phyloP scores from a whole-genome alignment of 371 early-diverging fungal genomes.

The Chytridium lagenaria region DNA sequence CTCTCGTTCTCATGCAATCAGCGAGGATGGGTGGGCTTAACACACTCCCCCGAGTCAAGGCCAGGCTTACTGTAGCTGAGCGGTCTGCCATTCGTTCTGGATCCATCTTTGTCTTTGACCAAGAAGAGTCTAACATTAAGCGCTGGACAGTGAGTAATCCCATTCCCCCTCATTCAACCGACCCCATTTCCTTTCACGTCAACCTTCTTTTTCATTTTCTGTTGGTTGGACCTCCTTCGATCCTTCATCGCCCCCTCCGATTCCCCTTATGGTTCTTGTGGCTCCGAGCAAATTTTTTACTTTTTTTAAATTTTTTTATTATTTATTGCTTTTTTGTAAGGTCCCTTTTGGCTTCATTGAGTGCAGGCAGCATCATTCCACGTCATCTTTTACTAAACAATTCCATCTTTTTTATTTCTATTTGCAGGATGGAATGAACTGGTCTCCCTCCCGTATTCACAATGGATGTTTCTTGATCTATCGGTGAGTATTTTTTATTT shows the following conservation, averaged over 20 bases:
- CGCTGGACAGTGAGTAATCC: conserved; percentile 88
- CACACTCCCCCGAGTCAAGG: conserved; percentile 67
- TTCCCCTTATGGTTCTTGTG: too few relatives aligned
- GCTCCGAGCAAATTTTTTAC: too few relatives aligned
- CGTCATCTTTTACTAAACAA: too few relatives aligned
- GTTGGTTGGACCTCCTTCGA: neutral
- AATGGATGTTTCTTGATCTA: conserved; percentile 39
- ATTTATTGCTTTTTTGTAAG: too few relatives aligned
- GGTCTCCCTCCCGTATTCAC: conserved; percentile 78
- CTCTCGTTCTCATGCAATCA: conserved; percentile 6
- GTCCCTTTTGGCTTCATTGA: too few relatives aligned
- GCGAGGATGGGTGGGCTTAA: conserved; percentile 36
- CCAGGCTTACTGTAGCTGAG: conserved; percentile 75
- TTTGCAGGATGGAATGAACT: conserved; percentile 39
- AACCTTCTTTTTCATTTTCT: neutral
- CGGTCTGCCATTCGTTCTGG: conserved; percentile 78
- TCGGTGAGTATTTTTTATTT: neutral
- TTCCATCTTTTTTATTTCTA: too few relatives aligned
- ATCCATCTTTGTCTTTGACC: conserved; percentile 85
- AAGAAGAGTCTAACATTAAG: conserved; percentile 80
- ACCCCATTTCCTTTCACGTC: neutral
- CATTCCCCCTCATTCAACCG: too few relatives aligned
- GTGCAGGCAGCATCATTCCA: too few relatives aligned
- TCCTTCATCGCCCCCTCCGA: too few relatives aligned
- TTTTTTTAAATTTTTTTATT: too few relatives aligned